These are phyloP conservation scores for Fusarium torulosum DNA, from an alignment of 2,329 filamentous ascomycete genomes.

Conservation along the genomic window DNA sequence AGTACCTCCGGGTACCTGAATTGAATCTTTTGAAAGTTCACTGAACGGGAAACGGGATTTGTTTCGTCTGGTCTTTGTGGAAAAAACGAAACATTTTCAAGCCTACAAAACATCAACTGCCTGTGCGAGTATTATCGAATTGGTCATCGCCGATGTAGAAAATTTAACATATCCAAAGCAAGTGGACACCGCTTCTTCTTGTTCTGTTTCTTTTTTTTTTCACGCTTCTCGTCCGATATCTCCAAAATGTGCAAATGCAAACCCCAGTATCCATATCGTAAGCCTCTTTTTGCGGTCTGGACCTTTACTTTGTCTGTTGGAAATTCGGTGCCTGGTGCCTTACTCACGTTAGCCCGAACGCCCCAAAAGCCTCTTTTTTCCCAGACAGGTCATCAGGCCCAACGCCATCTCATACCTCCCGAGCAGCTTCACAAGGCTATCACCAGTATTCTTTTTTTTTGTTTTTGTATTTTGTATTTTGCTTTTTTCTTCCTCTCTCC, in stretches of 20 bases:
- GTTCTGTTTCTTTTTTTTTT: background rate
- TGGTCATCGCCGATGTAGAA: conserved; percentile 1
- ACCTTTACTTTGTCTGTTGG: conserved; percentile 8
- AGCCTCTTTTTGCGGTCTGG: conserved; percentile 22
- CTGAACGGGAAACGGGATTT: too few species aligned
- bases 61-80: conserved; percentile 20
- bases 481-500: conserved; percentile 3
- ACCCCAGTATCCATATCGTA: conserved; percentile 3
- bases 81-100: conserved; percentile 15
- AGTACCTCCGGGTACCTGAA: conserved; percentile 36
- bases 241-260: background rate
- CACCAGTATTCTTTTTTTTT: too few species aligned
- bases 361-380: conserved; percentile 31
- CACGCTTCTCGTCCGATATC: background rate
- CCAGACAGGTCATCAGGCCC: conserved; percentile 24
- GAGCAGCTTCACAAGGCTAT: background rate
- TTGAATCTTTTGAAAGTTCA: background rate
- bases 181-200: conserved; percentile 24
- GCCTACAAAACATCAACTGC: background rate
- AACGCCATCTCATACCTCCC: conserved; percentile 36
- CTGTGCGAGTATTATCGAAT: background rate
- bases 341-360: conserved; percentile 10
- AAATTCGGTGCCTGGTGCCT: conserved; percentile 38
- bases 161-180: background rate
- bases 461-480: too few species aligned